Evolutionary conservation across 176 grass and related monocot genomes (phyloP), one percentile per base, ranked within the genome.

Genomic region (Pontederia paniculata): DNA sequence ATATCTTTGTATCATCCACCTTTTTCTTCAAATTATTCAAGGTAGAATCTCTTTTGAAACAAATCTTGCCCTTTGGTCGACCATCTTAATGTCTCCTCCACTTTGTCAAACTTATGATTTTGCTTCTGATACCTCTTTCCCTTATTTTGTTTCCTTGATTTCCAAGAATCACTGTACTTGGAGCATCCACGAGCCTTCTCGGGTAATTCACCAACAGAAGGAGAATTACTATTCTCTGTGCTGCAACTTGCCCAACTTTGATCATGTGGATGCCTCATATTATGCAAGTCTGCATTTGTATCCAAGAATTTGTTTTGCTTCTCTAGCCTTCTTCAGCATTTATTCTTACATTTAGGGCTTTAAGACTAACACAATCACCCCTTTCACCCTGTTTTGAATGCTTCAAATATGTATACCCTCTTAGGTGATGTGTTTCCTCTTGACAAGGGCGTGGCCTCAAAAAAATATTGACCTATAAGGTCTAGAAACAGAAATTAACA

Each of bases 401-500:
- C 70, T 55, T 54, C n/a, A 61, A 50, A 58, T 58, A 9, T 19
- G 50, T 21, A 63, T 65, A 23, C 58, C 53, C 37, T 63, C 55
- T 67, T 43, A 65, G 50, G 21, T 53, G n/a, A 5, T 9, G 14
- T 21, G 45, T 15, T 70, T 60, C 61, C 55, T 55, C 47, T 55
- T 9, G 64, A 67, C 59, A 55, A 57, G 60, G 59, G 60, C 20
- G 54, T 16, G 57, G 58, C 16, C 31, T 95, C 72, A 54, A 47
- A 65, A n/a, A 76, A 97, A 89, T 9, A 85, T 67, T 46, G 45
- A 77, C 22, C 51, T 53, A 76, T 97, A 90, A 64, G 93, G 83
- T 21, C 45, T 77, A 54, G 69, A 37, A 64, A 90, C 71, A 51
- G 93, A 88, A 55, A 76, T 52, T 14, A 97, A 70, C 56, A 84